phyloP scores from a whole-genome alignment of 2,329 filamentous ascomycete genomes.

The Colletotrichum sp. region DNA sequence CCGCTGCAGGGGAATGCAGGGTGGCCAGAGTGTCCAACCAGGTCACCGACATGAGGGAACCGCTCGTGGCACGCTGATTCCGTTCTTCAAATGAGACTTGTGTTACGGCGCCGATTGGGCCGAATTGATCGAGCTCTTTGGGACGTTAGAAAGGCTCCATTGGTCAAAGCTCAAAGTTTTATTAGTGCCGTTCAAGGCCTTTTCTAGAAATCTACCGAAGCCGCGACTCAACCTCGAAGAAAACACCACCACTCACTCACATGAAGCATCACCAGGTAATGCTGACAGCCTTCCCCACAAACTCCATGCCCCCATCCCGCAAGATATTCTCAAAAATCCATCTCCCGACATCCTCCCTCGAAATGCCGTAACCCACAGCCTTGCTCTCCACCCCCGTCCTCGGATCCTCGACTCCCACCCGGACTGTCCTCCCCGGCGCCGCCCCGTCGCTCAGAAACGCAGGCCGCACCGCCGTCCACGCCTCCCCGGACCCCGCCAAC shows the following conservation, averaged over 20 bases:
- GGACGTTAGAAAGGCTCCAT: background rate
- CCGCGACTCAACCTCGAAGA: background rate
- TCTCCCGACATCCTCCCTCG: slow-evolving; percentile 49
- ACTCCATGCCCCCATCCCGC: slow-evolving; percentile 26
- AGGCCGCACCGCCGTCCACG: slow-evolving; percentile 42
- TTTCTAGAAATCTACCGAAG: background rate
- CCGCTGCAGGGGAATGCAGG: background rate
- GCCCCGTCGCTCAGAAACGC: slow-evolving; percentile 39
- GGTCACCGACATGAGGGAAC: background rate
- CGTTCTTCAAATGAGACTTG: background rate
- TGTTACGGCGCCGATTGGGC: background rate
- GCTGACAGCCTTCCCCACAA: slow-evolving; percentile 38
- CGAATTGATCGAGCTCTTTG: background rate
- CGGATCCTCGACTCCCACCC: slow-evolving; percentile 45
- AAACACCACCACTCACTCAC: background rate
- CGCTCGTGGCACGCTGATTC: background rate
- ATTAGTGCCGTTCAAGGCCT: background rate
- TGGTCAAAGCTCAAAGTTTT: background rate
- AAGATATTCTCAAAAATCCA: slow-evolving; percentile 51
- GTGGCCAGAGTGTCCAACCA: background rate
- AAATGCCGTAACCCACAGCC: slow-evolving; percentile 52
- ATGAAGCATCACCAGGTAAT: slow-evolving; percentile 37
- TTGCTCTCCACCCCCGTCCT: slow-evolving; percentile 33
- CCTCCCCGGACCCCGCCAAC: slow-evolving; percentile 32
- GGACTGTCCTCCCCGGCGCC: slow-evolving; percentile 28